These are phyloP conservation scores for Cyclocybe aegerita DNA, from an alignment of 768 basidiomycete species.

Conservation along the genomic window DNA sequence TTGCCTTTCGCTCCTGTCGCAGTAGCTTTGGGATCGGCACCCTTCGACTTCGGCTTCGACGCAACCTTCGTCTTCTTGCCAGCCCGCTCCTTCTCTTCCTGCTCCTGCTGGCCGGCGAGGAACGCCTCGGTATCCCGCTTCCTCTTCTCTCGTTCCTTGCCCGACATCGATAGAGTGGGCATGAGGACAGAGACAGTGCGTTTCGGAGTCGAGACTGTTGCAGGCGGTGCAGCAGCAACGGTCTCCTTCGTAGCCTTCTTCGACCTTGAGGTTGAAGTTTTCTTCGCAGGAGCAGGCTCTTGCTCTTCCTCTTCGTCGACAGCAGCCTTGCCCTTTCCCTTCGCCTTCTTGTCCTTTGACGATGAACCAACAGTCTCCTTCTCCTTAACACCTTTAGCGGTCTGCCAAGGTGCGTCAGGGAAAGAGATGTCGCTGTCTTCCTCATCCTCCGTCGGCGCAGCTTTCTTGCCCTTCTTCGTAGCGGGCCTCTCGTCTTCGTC, in stretches of 20 bases:
- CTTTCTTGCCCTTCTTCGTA: not conserved
- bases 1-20: not conserved
- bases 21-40: not conserved
- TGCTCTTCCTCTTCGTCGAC: not conserved
- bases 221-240: not conserved
- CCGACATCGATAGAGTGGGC: conserved; percentile 9
- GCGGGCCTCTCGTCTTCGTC: conserved; percentile 11
- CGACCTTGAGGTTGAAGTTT: conserved; percentile 8
- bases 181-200: conserved; percentile 14
- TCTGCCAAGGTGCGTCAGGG: conserved; percentile 5
- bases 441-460: not conserved
- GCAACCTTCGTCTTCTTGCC: not conserved
- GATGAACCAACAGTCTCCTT: not conserved
- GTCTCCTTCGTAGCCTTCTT: conserved; percentile 3
- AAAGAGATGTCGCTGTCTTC: conserved; percentile 4
- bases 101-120: too few species aligned
- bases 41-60: conserved; percentile 2
- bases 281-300: not conserved
- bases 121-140: too few species aligned
- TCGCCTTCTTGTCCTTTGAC: conserved; percentile 5
- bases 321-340: conserved; percentile 3
- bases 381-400: conserved; percentile 3
- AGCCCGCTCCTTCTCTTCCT: too few species aligned
- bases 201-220: conserved; percentile 1
- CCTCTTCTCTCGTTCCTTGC: not conserved